Evolutionary conservation across 257 asterid species (phyloP), one percentile per base, ranked within the genome.

Genomic region (Ilex aquifolium): DNA sequence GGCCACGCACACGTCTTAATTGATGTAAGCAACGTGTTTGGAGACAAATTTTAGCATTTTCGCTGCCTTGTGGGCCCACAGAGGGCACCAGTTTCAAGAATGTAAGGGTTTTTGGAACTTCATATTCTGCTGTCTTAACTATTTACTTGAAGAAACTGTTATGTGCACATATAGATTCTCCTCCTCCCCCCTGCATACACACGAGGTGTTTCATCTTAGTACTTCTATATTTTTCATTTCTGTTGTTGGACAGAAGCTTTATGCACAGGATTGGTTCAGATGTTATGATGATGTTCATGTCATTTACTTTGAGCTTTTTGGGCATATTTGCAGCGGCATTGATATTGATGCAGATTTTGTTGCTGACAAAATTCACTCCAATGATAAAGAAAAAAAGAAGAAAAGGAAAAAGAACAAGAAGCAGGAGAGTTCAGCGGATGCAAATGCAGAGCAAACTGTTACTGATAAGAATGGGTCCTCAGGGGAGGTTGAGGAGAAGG

Each of bases 351-450:
- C 59, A 66, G 59, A 70, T 72, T 65, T 42, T 39, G 64, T 65
- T 21, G 57, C 12, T 63, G 31, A n/a, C 4, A 51, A 60, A 70
- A 10, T 44, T 70, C 61, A 3, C 57, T 65, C 21, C 69, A 78
- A 84, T 68, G 85, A 75, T 75, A 86, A 77, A 64, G 77, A 78
- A 72, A 82, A 78, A 78, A 78, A 78, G 73, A 82, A 79, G 82
- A 88, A 86, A 61, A 74, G 64, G 63, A 86, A 81, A 59, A 77
- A 86, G 76, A 79, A 80, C 56, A 85, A 79, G 46, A 72, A 70
- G 64, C 76, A 76, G 61, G 94, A 79, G 62, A 74, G 40, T 65
- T 69, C 60, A 53, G 62, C 74, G 30, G 66, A 70, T 64, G 70
- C 70, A 6, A 74, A 48, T 60, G 60, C 63, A 52, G 85, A 72